Evolutionary conservation across 2,329 filamentous ascomycete species (phyloP).

Genomic region (Aspergillus sp.): DNA sequence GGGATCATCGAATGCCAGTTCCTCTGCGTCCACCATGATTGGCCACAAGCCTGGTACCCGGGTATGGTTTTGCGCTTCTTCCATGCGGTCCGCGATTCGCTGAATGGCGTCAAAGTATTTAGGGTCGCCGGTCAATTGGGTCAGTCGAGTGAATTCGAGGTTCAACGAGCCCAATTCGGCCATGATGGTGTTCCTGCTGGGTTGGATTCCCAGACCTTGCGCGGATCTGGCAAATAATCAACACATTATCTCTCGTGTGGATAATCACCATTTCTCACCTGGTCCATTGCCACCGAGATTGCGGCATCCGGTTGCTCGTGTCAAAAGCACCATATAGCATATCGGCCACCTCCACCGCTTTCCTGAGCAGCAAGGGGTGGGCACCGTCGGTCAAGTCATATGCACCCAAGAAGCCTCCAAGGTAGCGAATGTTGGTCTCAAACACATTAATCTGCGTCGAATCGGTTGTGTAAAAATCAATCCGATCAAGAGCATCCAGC

Average conservation of each 20-base stretch:
- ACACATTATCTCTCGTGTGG: not conserved
- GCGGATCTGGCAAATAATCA: slow-evolving; percentile 18
- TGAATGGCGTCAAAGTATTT: slow-evolving; percentile 88
- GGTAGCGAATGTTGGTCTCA: slow-evolving; percentile 84
- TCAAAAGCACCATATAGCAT: slow-evolving; percentile 78
- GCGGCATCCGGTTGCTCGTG: slow-evolving; percentile 88
- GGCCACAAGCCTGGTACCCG: slow-evolving; percentile 75
- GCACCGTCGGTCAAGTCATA: slow-evolving; percentile 74
- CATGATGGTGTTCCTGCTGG: slow-evolving; percentile 57
- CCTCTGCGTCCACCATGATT: slow-evolving; percentile 57
- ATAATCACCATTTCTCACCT: slow-evolving; percentile 39
- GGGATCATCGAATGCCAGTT: slow-evolving; percentile 21
- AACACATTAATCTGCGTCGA: slow-evolving; percentile 73
- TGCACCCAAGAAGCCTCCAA: slow-evolving; percentile 77
- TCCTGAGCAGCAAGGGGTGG: slow-evolving; percentile 64
- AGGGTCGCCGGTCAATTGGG: slow-evolving; percentile 71
- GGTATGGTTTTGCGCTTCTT: slow-evolving; percentile 65
- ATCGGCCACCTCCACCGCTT: slow-evolving; percentile 74
- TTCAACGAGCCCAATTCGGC: slow-evolving; percentile 71
- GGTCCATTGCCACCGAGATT: slow-evolving; percentile 72
- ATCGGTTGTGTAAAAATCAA: slow-evolving; percentile 73
- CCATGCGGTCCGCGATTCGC: slow-evolving; percentile 71
- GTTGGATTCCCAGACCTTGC: slow-evolving; percentile 31
- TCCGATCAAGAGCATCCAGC: slow-evolving; percentile 58
- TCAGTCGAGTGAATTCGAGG: slow-evolving; percentile 85